Conservation (phyloP, 805 yeast species). For the Nadsonia fulvescens region DNA sequence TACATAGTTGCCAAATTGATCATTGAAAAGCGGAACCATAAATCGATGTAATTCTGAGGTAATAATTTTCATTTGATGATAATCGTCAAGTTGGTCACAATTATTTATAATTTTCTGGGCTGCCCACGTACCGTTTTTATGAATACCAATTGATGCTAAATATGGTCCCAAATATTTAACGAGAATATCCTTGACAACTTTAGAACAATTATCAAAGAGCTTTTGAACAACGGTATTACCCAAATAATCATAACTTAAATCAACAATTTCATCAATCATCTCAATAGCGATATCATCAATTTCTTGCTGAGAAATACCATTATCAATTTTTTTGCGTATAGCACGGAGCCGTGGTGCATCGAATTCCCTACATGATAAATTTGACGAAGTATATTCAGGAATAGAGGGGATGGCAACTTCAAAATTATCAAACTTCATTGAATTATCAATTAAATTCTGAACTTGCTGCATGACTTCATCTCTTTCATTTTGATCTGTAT, state of each 20-base stretch:
- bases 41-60: slow-evolving; percentile 59
- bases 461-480: slow-evolving; percentile 3
- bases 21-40: slow-evolving; percentile 71
- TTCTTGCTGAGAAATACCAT: slow-evolving; percentile 35
- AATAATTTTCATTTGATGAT: slow-evolving; percentile 45
- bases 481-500: slow-evolving; percentile 4
- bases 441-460: background rate
- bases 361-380: slow-evolving; percentile 55
- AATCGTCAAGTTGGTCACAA: slow-evolving; percentile 28
- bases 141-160: slow-evolving; percentile 82
- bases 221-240: slow-evolving; percentile 95
- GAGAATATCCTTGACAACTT: slow-evolving; percentile 62
- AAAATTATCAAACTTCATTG: slow-evolving; percentile 11
- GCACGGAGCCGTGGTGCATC: slow-evolving; percentile 84
- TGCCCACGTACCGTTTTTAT: slow-evolving; percentile 98
- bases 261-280: slow-evolving; percentile 79
- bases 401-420: slow-evolving; percentile 30
- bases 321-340: slow-evolving; percentile 55
- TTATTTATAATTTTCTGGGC: slow-evolving; percentile 85
- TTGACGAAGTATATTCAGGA: slow-evolving; percentile 54
- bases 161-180: slow-evolving; percentile 59
- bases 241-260: slow-evolving; percentile 75
- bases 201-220: slow-evolving; percentile 53
- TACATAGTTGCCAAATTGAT: slow-evolving; percentile 93
- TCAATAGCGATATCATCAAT: slow-evolving; percentile 68